Conservation (phyloP, 108 stramenopile genomes). For the Skeletonema menzelii region DNA sequence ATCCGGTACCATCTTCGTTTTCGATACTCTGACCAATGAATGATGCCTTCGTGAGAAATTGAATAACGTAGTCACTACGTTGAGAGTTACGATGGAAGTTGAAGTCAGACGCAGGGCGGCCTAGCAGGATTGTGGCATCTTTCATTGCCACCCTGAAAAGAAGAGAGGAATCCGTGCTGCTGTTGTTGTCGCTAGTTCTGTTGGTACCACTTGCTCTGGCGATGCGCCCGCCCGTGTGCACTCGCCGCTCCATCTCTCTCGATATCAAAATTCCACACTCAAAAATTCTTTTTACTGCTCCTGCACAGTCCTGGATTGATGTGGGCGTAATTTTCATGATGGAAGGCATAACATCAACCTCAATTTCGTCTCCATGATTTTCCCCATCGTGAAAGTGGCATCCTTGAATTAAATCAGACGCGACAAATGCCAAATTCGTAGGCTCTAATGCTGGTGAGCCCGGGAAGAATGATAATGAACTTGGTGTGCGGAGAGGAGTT, state of each 20-base stretch:
- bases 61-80: constrained; percentile 46
- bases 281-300: constrained; percentile 51
- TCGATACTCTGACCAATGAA: constrained; percentile 81
- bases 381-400: constrained; percentile 62
- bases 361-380: constrained; percentile 70
- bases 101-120: constrained; percentile 53
- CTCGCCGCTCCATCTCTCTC: constrained; percentile 77
- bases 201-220: constrained; percentile 39
- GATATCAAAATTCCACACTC: constrained; percentile 65
- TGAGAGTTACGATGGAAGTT: constrained; percentile 3
- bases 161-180: constrained; percentile 62
- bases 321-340: constrained; percentile 70
- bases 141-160: constrained; percentile 62
- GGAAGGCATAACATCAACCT: constrained; percentile 62
- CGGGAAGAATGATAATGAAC: not conserved
- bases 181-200: not conserved
- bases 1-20: constrained; percentile 67
- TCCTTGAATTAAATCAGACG: constrained; percentile 19
- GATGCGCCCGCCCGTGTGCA: constrained; percentile 74
- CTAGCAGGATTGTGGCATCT: constrained; percentile 65
- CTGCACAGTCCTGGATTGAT: constrained; percentile 69
- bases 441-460: not conserved
- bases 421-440: not conserved
- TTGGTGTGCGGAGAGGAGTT: not conserved
- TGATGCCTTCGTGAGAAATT: constrained; percentile 66